A percentile compares a stretch with the other conserved stretches of the same genome.
phyloP scores from a whole-genome alignment of 257 asterid genomes.

The Przewalskia tangutica region DNA sequence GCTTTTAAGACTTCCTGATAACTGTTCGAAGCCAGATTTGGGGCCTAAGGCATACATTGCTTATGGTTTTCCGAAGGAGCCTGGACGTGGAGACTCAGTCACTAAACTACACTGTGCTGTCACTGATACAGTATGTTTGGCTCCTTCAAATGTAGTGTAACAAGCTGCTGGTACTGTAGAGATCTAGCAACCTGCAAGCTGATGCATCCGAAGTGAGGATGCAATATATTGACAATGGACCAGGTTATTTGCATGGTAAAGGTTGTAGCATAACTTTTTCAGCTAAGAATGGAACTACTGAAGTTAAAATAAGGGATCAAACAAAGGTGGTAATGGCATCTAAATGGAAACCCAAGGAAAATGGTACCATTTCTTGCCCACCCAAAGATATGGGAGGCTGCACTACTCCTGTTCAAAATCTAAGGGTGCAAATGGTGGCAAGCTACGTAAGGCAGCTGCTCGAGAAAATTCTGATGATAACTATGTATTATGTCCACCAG shows the following conservation, averaged over 20 bases:
- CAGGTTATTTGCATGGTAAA: slow-evolving; percentile 42
- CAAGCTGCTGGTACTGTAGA: background rate
- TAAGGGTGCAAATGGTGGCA: slow-evolving; percentile 11
- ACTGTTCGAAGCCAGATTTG: background rate
- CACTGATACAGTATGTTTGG: background rate
- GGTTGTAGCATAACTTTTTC: background rate
- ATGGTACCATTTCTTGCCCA: slow-evolving; percentile 54
- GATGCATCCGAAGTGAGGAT: slow-evolving; percentile 18
- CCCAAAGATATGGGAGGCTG: slow-evolving; percentile 28
- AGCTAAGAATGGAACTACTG: background rate
- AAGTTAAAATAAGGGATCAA: background rate
- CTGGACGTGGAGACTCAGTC: slow-evolving; percentile 4
- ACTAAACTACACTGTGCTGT: background rate
- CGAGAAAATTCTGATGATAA: slow-evolving; percentile 49
- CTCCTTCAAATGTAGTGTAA: background rate
- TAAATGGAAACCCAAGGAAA: slow-evolving; percentile 40
- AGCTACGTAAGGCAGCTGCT: slow-evolving; percentile 48
- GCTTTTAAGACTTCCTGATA: background rate
- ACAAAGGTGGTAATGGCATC: background rate
- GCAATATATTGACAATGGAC: slow-evolving; percentile 18
- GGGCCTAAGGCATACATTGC: slow-evolving; percentile 3
- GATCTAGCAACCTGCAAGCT: slow-evolving; percentile 28
- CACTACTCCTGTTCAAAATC: slow-evolving; percentile 35
- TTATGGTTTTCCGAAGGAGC: background rate
- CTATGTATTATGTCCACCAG: slow-evolving; percentile 53